Evolutionary conservation across 1,139 yeast species (phyloP).

Genomic region (Yamadazyma songkhlaensis): DNA sequence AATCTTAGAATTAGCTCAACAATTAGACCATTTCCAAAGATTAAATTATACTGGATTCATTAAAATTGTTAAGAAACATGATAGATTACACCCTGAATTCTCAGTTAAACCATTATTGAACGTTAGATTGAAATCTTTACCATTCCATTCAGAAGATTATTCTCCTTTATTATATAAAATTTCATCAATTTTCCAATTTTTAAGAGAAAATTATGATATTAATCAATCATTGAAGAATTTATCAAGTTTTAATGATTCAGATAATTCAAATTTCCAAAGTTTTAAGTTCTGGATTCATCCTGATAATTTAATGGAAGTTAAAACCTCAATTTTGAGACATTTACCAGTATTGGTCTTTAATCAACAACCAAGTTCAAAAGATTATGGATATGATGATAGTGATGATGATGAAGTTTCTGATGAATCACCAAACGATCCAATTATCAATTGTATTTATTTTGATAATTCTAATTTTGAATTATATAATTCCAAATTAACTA

Average conservation of each 20-base stretch:
- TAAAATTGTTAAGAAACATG: conserved; percentile 94
- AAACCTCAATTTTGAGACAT: conserved; percentile 88
- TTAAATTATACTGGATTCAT: conserved; percentile 91
- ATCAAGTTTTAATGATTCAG: conserved; percentile 46
- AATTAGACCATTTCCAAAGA: conserved; percentile 85
- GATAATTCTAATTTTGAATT: conserved; percentile 82
- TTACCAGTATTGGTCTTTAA: conserved; percentile 87
- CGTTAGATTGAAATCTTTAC: conserved; percentile 82
- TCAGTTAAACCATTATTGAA: conserved; percentile 86
- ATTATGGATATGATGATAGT: conserved; percentile 29
- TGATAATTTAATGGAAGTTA: conserved; percentile 94
- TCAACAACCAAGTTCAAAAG: conserved; percentile 32
- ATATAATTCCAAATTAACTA: conserved; percentile 79
- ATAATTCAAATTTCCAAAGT: conserved; percentile 63
- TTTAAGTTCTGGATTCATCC: conserved; percentile 96
- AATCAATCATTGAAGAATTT: conserved; percentile 41
- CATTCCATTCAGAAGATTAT: conserved; percentile 93
- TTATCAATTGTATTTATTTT: conserved; percentile 81
- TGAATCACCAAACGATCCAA: conserved; percentile 56
- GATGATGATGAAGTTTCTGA: conserved; percentile 24
- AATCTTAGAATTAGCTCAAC: conserved; percentile 71
- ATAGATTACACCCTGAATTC: conserved; percentile 79
- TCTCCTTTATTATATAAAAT: conserved; percentile 85
- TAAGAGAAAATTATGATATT: conserved; percentile 62
- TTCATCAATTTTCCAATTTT: conserved; percentile 74